Base-by-base conservation (phyloP, 805 yeast genomes). In the Crinitomyces ghanaensis region DNA sequence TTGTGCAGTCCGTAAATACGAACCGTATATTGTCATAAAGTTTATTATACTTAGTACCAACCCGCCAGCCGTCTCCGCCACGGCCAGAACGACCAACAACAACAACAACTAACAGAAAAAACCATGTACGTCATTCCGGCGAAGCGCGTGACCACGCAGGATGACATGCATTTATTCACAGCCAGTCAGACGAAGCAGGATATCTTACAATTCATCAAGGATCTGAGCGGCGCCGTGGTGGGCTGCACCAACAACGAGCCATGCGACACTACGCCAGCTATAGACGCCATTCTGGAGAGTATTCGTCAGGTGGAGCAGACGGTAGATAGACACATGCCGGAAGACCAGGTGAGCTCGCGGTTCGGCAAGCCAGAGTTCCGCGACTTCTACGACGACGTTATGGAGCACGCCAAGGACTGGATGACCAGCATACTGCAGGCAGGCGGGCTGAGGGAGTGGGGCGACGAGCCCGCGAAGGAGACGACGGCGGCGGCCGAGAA, bases 351-450 rank as follows among this genome's bases (percentile, higher is more conserved):
- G 19, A 64, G 66, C 2, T 77, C 94, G 6, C 63, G 98, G 37
- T 91, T 91, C 54, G 98, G 98, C 5, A 91, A 91, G 51, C 63
- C 74, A 6, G 97, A 91, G 53, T 91, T 88, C 55, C 63, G 78
- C 28, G 85, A 74, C 36, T 83, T 86, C 48, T 84, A 78, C 52
- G 91, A 84, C 50, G 76, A 70, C 4, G 43, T 86, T 8, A 46
- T 53, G 2, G 32, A 37, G 6, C 48, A 44, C 2, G 57, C 60
- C 3, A 43, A 44, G 3, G 38, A 29, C 0, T 35, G 57, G 25
- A 30, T 52, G 4, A 18, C 28, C 3, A 24, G 26, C 3, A 16
- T 34, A 6, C 21, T 34, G 4, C 16, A 25, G 6, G n/a, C 15
- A 6, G 27, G 14, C 14, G 27, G 14, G 14, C 8, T 20, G 11